phyloP scores from a whole-genome alignment of 139 green algal species.

The Coccomyxa sp. region DNA sequence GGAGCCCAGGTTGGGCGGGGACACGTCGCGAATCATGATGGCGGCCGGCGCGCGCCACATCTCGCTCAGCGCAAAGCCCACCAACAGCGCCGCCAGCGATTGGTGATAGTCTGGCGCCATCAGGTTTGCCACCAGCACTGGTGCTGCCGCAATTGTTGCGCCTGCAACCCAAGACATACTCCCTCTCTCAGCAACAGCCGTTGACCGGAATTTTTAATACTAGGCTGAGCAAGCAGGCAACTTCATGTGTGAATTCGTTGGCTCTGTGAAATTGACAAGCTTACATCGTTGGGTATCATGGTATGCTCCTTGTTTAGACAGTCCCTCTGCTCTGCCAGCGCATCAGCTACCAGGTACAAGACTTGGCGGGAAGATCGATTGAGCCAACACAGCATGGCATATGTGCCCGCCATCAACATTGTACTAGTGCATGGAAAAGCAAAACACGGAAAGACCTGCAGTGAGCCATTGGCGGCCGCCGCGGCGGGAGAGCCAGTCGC shows the following conservation, averaged over 20 bases:
- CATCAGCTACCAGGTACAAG: no score
- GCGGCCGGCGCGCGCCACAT: conserved; percentile 78
- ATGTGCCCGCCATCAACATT: no score
- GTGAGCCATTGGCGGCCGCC: conserved; percentile 58
- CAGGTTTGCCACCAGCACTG: conserved; percentile 63
- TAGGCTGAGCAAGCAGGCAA: no score
- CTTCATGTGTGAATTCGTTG: no score
- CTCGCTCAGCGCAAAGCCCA: conserved; percentile 77
- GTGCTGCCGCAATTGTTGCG: conserved; percentile 57
- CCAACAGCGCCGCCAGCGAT: conserved; percentile 71
- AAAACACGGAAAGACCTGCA: conserved; percentile 14
- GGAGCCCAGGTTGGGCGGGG: conserved; percentile 52
- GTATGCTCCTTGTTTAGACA: no score
- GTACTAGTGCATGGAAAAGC: no score
- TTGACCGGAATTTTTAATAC: background rate
- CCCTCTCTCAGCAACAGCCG: background rate
- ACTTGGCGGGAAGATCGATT: no score
- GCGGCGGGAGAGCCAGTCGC: conserved; percentile 60
- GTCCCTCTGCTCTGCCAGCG: no score
- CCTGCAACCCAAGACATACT: conserved; percentile 12
- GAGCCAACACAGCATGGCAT: no score
- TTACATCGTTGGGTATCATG: no score
- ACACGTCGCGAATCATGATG: conserved; percentile 70
- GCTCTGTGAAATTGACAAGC: no score
- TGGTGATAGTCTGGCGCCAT: conserved; percentile 51